Evolutionary conservation across 2,329 filamentous ascomycete species (phyloP).

Genomic region (Simplicillium aogashimaense): DNA sequence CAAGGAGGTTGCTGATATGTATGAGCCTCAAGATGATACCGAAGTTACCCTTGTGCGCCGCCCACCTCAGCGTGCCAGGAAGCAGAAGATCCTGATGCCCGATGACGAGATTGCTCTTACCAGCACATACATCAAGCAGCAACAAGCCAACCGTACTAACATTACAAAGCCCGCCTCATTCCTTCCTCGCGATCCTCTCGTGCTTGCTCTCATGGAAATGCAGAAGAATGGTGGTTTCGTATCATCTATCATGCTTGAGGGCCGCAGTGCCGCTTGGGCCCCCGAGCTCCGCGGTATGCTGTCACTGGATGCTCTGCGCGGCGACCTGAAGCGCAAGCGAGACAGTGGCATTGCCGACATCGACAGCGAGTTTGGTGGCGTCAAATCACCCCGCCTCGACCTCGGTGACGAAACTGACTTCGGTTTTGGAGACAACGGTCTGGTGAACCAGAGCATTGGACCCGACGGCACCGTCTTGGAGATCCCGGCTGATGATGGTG

Average conservation of each 20-base stretch:
- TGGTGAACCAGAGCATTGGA: conserved; percentile 42
- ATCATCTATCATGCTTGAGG: conserved; percentile 74
- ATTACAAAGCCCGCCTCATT: conserved; percentile 79
- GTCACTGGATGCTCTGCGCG: conserved; percentile 73
- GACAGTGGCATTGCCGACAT: conserved; percentile 79
- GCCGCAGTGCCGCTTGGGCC: conserved; percentile 71
- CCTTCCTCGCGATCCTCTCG: conserved; percentile 75
- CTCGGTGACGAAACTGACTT: conserved; percentile 57
- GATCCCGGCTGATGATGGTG: conserved; percentile 50
- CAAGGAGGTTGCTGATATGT: conserved; percentile 52
- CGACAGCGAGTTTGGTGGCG: conserved; percentile 52
- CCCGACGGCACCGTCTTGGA: conserved; percentile 55
- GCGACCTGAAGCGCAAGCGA: conserved; percentile 86
- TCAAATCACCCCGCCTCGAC: conserved; percentile 61
- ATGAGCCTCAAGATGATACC: conserved; percentile 49
- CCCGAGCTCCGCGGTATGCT: conserved; percentile 87
- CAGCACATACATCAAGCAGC: conserved; percentile 69
- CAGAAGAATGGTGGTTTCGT: conserved; percentile 88
- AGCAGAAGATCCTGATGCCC: conserved; percentile 72
- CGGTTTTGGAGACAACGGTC: conserved; percentile 33
- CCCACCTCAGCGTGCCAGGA: conserved; percentile 61
- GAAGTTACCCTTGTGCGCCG: conserved; percentile 52
- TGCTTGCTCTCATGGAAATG: conserved; percentile 83
- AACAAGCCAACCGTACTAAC: conserved; percentile 75
- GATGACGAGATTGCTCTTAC: conserved; percentile 74